Evolutionary conservation across 129 eudicot genomes (phyloP).

Genomic region (Helichrysum umbraculigerum): DNA sequence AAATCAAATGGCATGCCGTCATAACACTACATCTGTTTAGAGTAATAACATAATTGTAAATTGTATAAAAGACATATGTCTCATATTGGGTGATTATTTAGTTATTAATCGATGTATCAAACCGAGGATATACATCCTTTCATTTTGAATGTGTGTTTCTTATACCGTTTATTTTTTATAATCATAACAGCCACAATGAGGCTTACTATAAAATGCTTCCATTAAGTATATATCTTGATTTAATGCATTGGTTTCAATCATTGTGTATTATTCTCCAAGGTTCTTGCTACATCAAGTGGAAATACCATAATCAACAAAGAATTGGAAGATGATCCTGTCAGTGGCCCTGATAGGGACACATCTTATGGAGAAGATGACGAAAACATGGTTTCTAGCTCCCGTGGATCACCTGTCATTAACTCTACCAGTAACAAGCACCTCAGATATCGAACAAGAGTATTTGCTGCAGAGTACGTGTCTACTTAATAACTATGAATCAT

Average conservation of each 20-base stretch:
- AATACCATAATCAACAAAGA: slow-evolving; percentile 43
- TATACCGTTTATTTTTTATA: not conserved
- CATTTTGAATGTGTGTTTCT: not conserved
- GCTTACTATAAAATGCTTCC: not conserved
- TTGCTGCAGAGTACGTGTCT: slow-evolving; percentile 90
- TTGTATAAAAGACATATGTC: not conserved
- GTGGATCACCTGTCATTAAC: slow-evolving; percentile 34
- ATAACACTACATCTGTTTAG: not conserved
- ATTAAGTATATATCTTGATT: not conserved
- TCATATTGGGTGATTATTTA: not conserved
- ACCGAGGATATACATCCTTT: slow-evolving; percentile 6
- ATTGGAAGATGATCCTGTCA: slow-evolving; percentile 51
- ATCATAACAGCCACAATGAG: slow-evolving; percentile 3
- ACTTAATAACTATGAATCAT: not conserved
- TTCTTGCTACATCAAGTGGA: slow-evolving; percentile 78
- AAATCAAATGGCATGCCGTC: not conserved
- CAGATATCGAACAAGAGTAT: slow-evolving; percentile 94
- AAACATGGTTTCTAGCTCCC: slow-evolving; percentile 83
- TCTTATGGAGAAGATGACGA: slow-evolving; percentile 79
- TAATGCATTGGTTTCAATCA: slow-evolving; percentile 13
- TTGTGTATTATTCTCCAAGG: slow-evolving; percentile 41
- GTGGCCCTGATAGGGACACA: slow-evolving; percentile 58
- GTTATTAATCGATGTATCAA: not conserved
- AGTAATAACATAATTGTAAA: not conserved
- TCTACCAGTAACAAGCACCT: slow-evolving; percentile 66